Conservation (phyloP, 2,329 filamentous ascomycete species). For the Trichoderma harzianum region DNA sequence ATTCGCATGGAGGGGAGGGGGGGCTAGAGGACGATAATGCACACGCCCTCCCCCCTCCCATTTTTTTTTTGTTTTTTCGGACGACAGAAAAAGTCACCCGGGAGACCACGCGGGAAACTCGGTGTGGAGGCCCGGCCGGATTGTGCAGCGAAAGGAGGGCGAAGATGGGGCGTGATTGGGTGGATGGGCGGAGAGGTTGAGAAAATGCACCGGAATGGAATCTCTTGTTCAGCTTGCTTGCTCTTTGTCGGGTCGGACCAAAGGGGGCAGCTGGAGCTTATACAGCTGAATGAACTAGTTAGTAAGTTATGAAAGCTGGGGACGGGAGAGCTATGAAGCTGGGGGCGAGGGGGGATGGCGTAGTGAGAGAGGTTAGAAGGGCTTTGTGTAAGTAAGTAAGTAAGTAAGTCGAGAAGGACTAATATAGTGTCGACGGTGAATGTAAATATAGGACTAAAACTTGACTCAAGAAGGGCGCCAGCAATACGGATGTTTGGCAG, state of each 20-base stretch:
- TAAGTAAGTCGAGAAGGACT: neutral
- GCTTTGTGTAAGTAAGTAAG: neutral
- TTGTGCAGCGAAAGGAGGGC: neutral
- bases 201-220: slow-evolving; percentile 9
- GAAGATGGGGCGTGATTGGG: neutral
- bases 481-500: neutral
- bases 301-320: neutral
- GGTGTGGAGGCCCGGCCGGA: slow-evolving; percentile 6
- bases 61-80: neutral
- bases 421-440: neutral
- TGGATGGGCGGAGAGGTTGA: neutral
- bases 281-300: neutral
- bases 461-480: neutral
- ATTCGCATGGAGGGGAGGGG: too few relatives aligned
- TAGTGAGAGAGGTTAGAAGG: neutral
- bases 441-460: neutral
- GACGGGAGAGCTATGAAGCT: neutral
- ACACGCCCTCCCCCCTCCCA: neutral
- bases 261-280: neutral
- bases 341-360: neutral
- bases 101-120: slow-evolving; percentile 14
- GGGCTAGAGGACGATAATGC: too few relatives aligned
- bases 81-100: neutral
- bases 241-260: neutral
- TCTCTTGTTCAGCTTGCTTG: neutral